Evolutionary conservation across 2,329 filamentous ascomycete species (phyloP), one percentile per base, ranked within the genome.

Genomic region (Leptodontidium sp.): DNA sequence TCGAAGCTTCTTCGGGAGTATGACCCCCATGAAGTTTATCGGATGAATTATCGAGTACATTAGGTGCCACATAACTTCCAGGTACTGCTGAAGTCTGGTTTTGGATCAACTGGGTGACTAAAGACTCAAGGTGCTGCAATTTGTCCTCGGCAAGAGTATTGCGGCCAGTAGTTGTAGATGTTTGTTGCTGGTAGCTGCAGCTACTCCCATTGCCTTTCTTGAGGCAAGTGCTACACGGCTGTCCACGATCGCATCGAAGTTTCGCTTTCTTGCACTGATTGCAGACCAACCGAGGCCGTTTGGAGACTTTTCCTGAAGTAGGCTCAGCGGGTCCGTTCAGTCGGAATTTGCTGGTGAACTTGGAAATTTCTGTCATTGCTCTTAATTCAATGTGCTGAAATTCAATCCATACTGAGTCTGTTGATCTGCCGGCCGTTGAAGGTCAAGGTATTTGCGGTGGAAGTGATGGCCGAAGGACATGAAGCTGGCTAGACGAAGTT

Each of bases 191-290:
- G 55, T 73, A 73, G 29, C 32, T 63, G 64, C 73, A 75, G 17
- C n/a, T 26, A 4, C 35, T 40, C n/a, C 74, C 74, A 4, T 63
- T 61, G 40, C 67, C 67, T 64, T 69, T 68, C 32, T 64, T 68
- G 24, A 69, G n/a, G 35, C 73, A 75, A 38, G 61, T 67, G n/a
- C 61, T 52, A 59, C 73, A 75, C 26, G 73, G 73, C 17, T 68
- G 45, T 4, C 40, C 59, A 15, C 69, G 72, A 61, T 75, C 73
- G 55, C 73, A 75, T 67, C 69, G 68, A 21, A 75, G 29, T 61
- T 75, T 75, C n/a, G 67, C 63, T 38, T 50, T 61, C 43, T 64
- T 61, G 32, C 73, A 75, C 24, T 64, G 65, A 61, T 47, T 61
- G 61, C 72, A 75, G 14, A 64, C 68, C 7, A 72, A 53, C 50